Evolutionary conservation across 495 filamentous ascomycete genomes (phyloP).

Genomic region (Penicillium manginii): DNA sequence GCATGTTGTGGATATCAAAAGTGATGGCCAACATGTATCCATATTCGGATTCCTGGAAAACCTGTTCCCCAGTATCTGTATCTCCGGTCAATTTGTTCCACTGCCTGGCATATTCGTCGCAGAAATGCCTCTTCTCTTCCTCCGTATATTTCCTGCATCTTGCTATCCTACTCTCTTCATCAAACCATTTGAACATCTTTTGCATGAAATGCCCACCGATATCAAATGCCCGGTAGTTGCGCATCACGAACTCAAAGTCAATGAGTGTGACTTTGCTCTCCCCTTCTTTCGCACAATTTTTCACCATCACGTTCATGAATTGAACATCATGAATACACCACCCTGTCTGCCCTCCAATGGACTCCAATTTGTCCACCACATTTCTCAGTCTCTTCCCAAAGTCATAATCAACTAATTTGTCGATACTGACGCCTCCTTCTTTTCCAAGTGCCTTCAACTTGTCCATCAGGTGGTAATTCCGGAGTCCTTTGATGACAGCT

Average conservation of each 20-base stretch:
- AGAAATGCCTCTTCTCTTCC: conserved; percentile 38
- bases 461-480: conserved; percentile 27
- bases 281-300: conserved; percentile 24
- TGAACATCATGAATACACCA: conserved; percentile 41
- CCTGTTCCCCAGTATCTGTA: conserved; percentile 33
- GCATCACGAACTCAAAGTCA: conserved; percentile 38
- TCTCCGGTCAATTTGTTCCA: conserved; percentile 35
- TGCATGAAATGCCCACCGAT: conserved; percentile 42
- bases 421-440: conserved; percentile 31
- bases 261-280: conserved; percentile 33
- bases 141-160: conserved; percentile 32
- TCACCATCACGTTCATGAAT: conserved; percentile 38
- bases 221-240: conserved; percentile 38
- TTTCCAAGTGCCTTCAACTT: conserved; percentile 32
- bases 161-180: conserved; percentile 33
- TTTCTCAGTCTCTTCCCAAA: conserved; percentile 21
- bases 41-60: conserved; percentile 33
- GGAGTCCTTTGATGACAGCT: conserved; percentile 21
- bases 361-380: conserved; percentile 27
- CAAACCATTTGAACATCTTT: conserved; percentile 42
- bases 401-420: conserved; percentile 32
- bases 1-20: conserved; percentile 39
- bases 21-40: conserved; percentile 35
- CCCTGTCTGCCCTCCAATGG: conserved; percentile 25
- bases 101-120: conserved; percentile 30